A percentile compares a stretch with the other conserved stretches of the same genome.
Conservation (phyloP, 2,329 filamentous ascomycete species). For the Pseudonectria foliicola region DNA sequence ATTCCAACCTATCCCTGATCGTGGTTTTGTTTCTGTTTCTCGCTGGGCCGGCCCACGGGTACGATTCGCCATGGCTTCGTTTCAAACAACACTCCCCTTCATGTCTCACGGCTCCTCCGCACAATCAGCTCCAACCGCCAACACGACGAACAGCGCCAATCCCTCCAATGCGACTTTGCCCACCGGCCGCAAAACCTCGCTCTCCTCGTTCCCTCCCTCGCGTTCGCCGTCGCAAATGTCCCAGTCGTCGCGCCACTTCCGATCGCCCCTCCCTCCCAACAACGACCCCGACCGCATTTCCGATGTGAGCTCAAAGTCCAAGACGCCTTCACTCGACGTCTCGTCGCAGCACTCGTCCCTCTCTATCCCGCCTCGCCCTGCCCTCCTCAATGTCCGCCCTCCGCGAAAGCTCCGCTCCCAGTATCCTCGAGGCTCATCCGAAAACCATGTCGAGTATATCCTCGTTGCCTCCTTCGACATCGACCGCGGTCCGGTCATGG, state of each 20-base stretch:
- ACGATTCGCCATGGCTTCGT: conserved; percentile 16
- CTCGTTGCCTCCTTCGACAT: conserved; percentile 96
- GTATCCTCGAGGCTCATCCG: conserved; percentile 63
- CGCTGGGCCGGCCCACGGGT: no score
- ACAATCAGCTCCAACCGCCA: conserved; percentile 22
- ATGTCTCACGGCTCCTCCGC: conserved; percentile 25
- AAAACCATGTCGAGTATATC: conserved; percentile 99
- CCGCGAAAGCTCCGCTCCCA: conserved; percentile 60
- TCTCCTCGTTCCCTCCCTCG: conserved; percentile 57
- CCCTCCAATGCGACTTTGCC: conserved; percentile 26
- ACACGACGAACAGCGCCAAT: conserved; percentile 26
- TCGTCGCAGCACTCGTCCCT: conserved; percentile 58
- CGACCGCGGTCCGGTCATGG: conserved; percentile 93
- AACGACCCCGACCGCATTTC: conserved; percentile 48
- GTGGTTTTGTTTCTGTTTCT: background rate
- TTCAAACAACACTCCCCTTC: conserved; percentile 34
- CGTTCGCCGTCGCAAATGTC: conserved; percentile 53
- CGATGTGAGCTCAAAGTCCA: conserved; percentile 53
- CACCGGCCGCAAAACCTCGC: conserved; percentile 41
- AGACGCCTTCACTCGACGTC: conserved; percentile 51
- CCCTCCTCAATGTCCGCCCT: conserved; percentile 44
- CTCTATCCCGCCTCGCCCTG: conserved; percentile 38
- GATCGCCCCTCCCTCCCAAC: conserved; percentile 46
- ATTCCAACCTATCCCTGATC: no score
- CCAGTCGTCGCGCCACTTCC: conserved; percentile 43